These are phyloP conservation scores for Russula ochroleuca DNA, from an alignment of 768 basidiomycete species.

Conservation along the genomic window DNA sequence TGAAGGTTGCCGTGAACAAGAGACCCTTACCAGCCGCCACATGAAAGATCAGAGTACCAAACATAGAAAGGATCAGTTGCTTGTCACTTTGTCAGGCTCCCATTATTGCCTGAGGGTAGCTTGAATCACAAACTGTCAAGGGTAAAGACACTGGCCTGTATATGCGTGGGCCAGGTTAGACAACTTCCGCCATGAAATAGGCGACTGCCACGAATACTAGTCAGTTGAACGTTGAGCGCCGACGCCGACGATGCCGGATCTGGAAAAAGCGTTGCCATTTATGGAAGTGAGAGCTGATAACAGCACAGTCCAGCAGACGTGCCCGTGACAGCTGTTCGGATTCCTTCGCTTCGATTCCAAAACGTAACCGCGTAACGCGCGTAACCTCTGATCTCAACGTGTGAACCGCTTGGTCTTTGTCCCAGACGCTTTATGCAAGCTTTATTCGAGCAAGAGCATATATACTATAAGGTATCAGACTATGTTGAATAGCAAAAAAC, in stretches of 20 bases:
- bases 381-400: too few relatives aligned
- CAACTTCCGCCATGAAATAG: background rate
- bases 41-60: slow-evolving; percentile 26
- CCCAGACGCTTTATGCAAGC: background rate
- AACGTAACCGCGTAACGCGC: too few relatives aligned
- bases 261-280: background rate
- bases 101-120: background rate
- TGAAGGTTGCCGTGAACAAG: background rate
- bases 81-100: background rate
- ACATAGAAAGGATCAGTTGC: slow-evolving; percentile 14
- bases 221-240: background rate
- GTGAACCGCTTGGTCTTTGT: background rate
- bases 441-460: background rate
- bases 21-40: slow-evolving; percentile 22
- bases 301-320: background rate
- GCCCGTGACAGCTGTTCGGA: background rate
- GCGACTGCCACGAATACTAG: slow-evolving; percentile 20
- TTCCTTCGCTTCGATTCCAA: background rate
- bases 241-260: background rate
- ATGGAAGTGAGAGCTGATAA: background rate
- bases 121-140: slow-evolving; percentile 21
- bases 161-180: background rate
- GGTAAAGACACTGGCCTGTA: slow-evolving; percentile 26
- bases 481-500: background rate
- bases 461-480: background rate